Base-by-base conservation (phyloP, 257 asterid genomes). In the Haberlea rhodopensis region DNA sequence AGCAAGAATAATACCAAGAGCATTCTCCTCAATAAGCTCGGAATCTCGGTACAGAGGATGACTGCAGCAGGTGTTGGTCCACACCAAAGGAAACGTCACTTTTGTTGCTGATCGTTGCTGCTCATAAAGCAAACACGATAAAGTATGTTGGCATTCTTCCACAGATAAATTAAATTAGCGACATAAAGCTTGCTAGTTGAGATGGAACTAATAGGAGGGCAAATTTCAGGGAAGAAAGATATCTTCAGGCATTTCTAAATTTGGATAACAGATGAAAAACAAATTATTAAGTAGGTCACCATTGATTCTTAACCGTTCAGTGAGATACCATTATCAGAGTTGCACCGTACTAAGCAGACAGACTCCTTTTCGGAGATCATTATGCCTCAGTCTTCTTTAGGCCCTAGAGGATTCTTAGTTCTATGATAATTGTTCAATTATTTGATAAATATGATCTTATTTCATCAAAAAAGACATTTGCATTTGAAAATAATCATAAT, bases 11-110 rank as follows among this genome's bases (percentile, higher is more conserved):
- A 32, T 86, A 91, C 98, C 98, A 70, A 91, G 96, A 68, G 64
- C 71, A 16, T 82, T 77, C 74, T 91, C 96, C 46, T 87, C 87
- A 58, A 91, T 85, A 56, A 91, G 94, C 76, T 91, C 98, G 8
- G 95, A 85, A 31, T 91, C 96, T 15, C 98, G 82, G 80, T 77
- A 84, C n/a, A 91, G 85, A 11, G 98, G 98, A 75, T 91, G 98
- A 78, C 98, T 91, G 85, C 98, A 91, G 75, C 98, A 91, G 60
- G 98, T 88, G 89, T 91, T 91, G 26, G 98, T 91, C 98, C 98
- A 91, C 53, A 91, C 98, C 73, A 83, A 64, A 26, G 98, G 98
- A 73, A 91, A 91, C 60, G 98, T 91, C 59, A 91, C 98, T 85
- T 91, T 91, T 65, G 98, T 85, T 54, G 96, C 82, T 52, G 98